phyloP scores from a whole-genome alignment of 768 basidiomycete species.

The Crucibulum laeve region DNA sequence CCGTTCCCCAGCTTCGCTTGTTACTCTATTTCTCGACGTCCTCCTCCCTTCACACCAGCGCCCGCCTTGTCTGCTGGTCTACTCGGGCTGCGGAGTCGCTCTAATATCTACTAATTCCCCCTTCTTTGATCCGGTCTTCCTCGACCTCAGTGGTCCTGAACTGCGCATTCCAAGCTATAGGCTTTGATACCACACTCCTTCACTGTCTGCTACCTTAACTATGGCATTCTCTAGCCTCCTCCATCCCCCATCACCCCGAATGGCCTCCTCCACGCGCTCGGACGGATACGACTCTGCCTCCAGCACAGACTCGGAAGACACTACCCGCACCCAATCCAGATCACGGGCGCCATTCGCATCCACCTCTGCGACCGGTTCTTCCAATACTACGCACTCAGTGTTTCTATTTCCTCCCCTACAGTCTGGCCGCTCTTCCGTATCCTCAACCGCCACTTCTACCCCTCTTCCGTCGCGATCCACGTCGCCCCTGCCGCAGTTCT shows the following conservation, averaged over 20 bases:
- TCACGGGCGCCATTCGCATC: slow-evolving; percentile 19
- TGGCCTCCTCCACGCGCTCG: not conserved
- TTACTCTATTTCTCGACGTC: no score
- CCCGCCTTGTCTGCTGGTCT: no score
- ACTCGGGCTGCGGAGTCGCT: no score
- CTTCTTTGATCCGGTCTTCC: no score
- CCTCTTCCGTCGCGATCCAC: slow-evolving; percentile 60
- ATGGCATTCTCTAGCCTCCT: slow-evolving; percentile 1
- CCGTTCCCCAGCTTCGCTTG: no score
- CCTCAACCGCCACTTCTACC: slow-evolving; percentile 39
- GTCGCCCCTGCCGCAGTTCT: slow-evolving; percentile 57
- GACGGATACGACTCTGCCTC: slow-evolving; percentile 10
- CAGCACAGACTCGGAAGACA: slow-evolving; percentile 34
- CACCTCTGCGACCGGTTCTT: slow-evolving; percentile 14
- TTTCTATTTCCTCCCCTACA: slow-evolving; percentile 31
- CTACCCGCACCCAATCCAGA: slow-evolving; percentile 20
- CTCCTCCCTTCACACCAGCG: no score
- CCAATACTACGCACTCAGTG: slow-evolving; percentile 4
- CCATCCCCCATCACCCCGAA: not conserved
- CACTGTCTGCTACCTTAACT: not conserved
- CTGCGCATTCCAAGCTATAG: no score
- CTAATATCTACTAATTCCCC: no score
- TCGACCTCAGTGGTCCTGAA: no score
- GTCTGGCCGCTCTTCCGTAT: slow-evolving; percentile 33
- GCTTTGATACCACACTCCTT: not conserved